Evolutionary conservation across 345 rosid species (phyloP).

Genomic region (Arabis alpina): DNA sequence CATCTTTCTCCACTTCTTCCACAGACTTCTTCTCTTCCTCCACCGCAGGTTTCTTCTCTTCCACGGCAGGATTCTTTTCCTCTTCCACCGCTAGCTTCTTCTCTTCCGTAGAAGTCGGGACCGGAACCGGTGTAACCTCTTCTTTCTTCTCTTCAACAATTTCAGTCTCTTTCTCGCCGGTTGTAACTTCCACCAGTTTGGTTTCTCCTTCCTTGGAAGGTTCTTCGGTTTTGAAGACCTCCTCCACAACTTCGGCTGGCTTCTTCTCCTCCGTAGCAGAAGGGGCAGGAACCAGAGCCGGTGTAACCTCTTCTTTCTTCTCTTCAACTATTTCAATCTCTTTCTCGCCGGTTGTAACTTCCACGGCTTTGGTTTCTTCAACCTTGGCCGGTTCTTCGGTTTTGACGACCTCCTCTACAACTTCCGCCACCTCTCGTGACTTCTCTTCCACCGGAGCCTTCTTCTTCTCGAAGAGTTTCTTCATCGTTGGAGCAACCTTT

Average conservation of each 20-base stretch:
- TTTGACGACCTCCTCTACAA: slow-evolving; percentile 36
- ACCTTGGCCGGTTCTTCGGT: slow-evolving; percentile 34
- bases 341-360: slow-evolving; percentile 29
- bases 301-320: slow-evolving; percentile 48
- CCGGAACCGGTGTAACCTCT: no score
- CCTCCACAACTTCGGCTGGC: not conserved
- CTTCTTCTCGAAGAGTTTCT: slow-evolving; percentile 76
- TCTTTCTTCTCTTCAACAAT: slow-evolving; percentile 20
- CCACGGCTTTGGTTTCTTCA: slow-evolving; percentile 41
- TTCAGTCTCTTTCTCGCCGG: slow-evolving; percentile 46
- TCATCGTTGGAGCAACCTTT: slow-evolving; percentile 78
- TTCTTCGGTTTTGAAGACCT: no score
- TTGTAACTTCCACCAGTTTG: slow-evolving; percentile 22
- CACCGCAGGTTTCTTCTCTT: slow-evolving; percentile 14
- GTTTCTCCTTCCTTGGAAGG: no score
- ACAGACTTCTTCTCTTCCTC: slow-evolving; percentile 40
- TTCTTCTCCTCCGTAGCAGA: slow-evolving; percentile 30
- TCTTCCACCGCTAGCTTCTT: slow-evolving; percentile 15
- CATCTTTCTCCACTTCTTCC: slow-evolving; percentile 53
- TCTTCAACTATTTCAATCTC: slow-evolving; percentile 53
- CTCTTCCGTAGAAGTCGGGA: slow-evolving; percentile 4
- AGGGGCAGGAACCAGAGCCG: not conserved
- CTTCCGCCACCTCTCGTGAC: slow-evolving; percentile 44
- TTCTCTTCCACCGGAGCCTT: slow-evolving; percentile 53
- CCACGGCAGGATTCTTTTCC: slow-evolving; percentile 23